Base-by-base conservation (phyloP, 495 filamentous ascomycete species). In the Haplographium delicatum region DNA sequence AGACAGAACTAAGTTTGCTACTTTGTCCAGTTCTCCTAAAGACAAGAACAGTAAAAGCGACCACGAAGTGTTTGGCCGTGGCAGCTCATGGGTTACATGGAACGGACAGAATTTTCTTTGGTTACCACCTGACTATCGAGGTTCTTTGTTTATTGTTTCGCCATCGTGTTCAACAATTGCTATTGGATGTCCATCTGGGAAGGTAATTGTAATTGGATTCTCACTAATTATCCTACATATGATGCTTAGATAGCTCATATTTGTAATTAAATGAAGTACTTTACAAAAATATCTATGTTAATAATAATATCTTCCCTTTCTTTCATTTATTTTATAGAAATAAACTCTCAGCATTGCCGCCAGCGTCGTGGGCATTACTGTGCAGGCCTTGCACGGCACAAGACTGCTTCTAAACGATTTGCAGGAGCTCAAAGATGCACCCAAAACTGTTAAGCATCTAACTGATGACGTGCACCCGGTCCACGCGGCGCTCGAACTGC, bases 351-450 rank as follows among this genome's bases (percentile, higher is more conserved):
- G 69, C 31, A 45, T 68, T 50, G 47, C 64, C 33, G 65, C 68
- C 7, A 57, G 63, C 44, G 45, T 67, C 33, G 60, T 68, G 1
- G 62, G 70, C 26, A 59, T 72, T 43, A 54, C 61, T 54, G 59
- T 53, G 16, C 65, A 65, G 46, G 65, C 68, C 43, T 53, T 69
- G 31, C 67, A 72, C 30, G 59, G 56, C 40, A 62, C 62, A 44
- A 58, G 60, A 26, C 54, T 70, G 16, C 63, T 71, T 27, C 47
- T 63, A 37, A 53, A 56, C n/a, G 71, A 71, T 54, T 47, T 73
- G 26, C 50, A 64, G 48, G 49, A 70, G 26, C 58, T 74, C 30
- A 66, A 58, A 44, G 65, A 72, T 57, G 67, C 68, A 10, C 66
- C 65, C 15, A 51, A 63, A 35, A 61, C 60, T 33, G 39, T 71